Base-by-base conservation (phyloP, 1,284 basidiomycete genomes). In the Fomitopsis pinicola region DNA sequence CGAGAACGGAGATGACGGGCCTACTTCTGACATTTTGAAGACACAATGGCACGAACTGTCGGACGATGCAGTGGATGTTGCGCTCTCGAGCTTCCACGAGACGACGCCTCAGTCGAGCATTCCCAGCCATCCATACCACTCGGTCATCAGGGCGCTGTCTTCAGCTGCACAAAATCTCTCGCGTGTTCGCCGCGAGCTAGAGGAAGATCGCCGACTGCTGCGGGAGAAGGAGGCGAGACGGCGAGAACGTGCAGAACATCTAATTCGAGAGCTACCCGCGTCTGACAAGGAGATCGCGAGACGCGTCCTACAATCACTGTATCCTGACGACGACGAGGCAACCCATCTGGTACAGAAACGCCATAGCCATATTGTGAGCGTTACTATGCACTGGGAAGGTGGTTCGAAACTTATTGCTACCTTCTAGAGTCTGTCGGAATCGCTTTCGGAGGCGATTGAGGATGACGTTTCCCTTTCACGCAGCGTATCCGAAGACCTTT, bases 41-140 rank as follows among this genome's bases (percentile, higher is more conserved):
- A 87, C 83, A 5, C 81, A 78, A 68, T 91, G 88, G 88, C 87
- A 91, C 68, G 82, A 85, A 50, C 85, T 84, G 66, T 84, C 87
- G 1, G 89, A 92, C 72, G 82, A 88, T 55, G 85, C 81, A 1
- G 87, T 92, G 48, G 82, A 87, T 63, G 75, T 79, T 7, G 79
- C 82, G 2, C 81, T 92, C 19, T 80, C 86, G 0, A 73, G 72
- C 19, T 71, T 86, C 35, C 68, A 75, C 57, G 62, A 69, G 8
- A 67, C 76, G 4, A 75, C 80, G 35, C 78, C 83, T 0, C 80
- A 81, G 1, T 76, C 80, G 4, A 78, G 83, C 48, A 69, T 72
- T 2, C 69, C 80, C 5, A 70, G 65, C n/a, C 80, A 88, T 66
- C 86, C 88, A 0, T 89, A 89, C 66, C 85, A 89, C 64, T 76